Evolutionary conservation across 2,329 filamentous ascomycete genomes (phyloP), one percentile per base, ranked within the genome.

Genomic region (Thermochaetoides dissita): DNA sequence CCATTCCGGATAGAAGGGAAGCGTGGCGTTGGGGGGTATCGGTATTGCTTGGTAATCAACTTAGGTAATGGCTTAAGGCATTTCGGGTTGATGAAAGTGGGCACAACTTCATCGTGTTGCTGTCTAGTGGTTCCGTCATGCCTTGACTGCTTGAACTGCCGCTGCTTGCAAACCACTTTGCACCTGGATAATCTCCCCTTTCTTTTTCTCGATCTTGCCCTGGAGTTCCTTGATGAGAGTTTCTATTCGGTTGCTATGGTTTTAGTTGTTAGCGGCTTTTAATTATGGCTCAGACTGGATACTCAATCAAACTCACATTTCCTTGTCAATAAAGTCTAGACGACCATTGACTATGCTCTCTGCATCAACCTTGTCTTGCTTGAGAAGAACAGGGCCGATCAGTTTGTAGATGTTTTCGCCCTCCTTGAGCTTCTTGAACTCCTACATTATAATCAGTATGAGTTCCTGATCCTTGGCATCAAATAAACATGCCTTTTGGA

Each of bases 371-470:
- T 84, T 88, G 44, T 96, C 91, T 63, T 98, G 91, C 70, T 96
- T 95, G 56, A 98, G 63, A 33, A 98, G 67, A 6, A 96, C 84
- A 0, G 91, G 91, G 0, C 91, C 91, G 37, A 94, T 79, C 35
- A 95, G 76, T 65, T 96, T 98, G 75, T 94, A 98, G 61, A 98
- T 94, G 49, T 79, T 85, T 56, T 93, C 83, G 53, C 81, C 82
- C 33, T 88, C 81, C 53, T 79, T 75, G 45, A 96, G 70, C 41
- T 73, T 71, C 34, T 76, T 71, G 60, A 96, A 96, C 62, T 96
- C 89, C 80, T 91, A 49, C 31, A 7, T 10, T 2, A 7, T 7
- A 11, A 3, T 37, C 10, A 37, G 31, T 12, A 6, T 24, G 10
- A 10, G 8, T 17, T 31, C 29, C 17, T 10, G 17, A 24, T 7